Evolutionary conservation across 202 grass and related monocot species (phyloP).

Genomic region (Eragrostis tef): DNA sequence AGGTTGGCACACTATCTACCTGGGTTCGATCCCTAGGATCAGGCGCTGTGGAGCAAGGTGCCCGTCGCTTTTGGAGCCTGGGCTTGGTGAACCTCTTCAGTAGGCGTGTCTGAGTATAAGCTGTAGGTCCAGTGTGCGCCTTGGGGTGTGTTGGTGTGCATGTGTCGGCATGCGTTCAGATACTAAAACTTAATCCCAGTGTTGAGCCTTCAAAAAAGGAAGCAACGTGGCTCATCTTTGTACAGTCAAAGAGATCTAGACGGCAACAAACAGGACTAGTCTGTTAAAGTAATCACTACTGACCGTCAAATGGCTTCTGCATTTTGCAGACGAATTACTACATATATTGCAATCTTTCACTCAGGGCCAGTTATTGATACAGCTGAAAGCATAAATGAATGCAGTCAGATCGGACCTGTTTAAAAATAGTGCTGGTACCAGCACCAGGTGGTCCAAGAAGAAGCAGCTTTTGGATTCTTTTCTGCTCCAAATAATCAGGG

Average conservation of each 20-base stretch:
- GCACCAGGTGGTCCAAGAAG: conserved; percentile 81
- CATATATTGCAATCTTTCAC: not conserved
- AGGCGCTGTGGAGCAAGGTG: not conserved
- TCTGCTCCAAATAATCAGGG: conserved; percentile 89
- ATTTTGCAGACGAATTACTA: conserved; percentile 4
- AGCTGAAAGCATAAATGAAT: conserved; percentile 12
- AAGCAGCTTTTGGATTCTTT: conserved; percentile 85
- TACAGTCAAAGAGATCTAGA: not conserved
- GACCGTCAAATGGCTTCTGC: not conserved
- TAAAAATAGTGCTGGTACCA: conserved; percentile 96
- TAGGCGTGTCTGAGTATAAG: not conserved
- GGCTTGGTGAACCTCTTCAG: not conserved
- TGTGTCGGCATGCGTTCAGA: not conserved
- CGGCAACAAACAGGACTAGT: not conserved
- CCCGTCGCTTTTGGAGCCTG: not conserved
- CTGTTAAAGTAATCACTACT: not conserved
- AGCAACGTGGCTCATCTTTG: not conserved
- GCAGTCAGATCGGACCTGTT: conserved; percentile 63
- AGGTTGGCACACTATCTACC: not conserved
- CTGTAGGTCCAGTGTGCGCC: not conserved
- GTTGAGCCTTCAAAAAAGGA: not conserved
- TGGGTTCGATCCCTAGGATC: not conserved
- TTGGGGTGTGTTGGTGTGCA: not conserved
- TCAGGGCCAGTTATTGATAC: not conserved
- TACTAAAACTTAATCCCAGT: not conserved